A percentile compares a stretch with the other conserved stretches of the same genome.
phyloP scores from a whole-genome alignment of 495 filamentous ascomycete species.

The Aspergillus avenaceus region DNA sequence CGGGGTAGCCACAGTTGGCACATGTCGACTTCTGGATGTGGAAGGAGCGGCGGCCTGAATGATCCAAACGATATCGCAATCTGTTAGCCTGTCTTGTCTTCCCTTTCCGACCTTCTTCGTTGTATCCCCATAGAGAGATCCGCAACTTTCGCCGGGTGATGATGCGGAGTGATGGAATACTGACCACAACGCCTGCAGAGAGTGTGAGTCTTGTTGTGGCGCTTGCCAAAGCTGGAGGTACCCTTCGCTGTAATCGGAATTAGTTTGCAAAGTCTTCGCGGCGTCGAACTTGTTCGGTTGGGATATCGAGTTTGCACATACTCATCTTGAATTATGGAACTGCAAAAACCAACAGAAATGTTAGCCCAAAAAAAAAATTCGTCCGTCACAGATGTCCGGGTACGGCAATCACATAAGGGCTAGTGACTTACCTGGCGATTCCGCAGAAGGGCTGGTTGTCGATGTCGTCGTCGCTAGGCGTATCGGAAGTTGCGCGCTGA shows the following conservation, averaged over 20 bases:
- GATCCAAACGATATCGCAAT: constrained; percentile 23
- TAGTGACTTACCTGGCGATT: constrained; percentile 44
- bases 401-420: background rate
- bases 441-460: constrained; percentile 50
- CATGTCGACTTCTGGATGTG: constrained; percentile 99
- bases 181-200: constrained; percentile 99
- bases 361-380: constrained; percentile 7
- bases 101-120: constrained; percentile 1
- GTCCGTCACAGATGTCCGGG: constrained; percentile 11
- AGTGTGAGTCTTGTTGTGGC: constrained; percentile 99
- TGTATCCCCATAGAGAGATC: constrained; percentile 8
- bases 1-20: constrained; percentile 94
- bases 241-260: constrained; percentile 69
- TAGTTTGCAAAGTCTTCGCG: constrained; percentile 36
- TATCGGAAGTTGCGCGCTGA: constrained; percentile 39
- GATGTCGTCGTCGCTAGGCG: constrained; percentile 47
- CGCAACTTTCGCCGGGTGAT: constrained; percentile 10
- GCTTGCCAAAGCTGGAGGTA: constrained; percentile 95
- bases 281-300: constrained; percentile 20
- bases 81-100: constrained; percentile 24
- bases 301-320: constrained; percentile 39
- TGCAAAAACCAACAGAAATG: constrained; percentile 8
- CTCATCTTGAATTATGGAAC: constrained; percentile 65
- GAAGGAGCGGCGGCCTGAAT: constrained; percentile 82
- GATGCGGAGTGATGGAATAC: constrained; percentile 40